Percentiles rank a stretch among this genome's conserved stretches.
These are phyloP conservation scores for Collybia sp. DNA, from an alignment of 768 basidiomycete genomes.

Conservation along the genomic window DNA sequence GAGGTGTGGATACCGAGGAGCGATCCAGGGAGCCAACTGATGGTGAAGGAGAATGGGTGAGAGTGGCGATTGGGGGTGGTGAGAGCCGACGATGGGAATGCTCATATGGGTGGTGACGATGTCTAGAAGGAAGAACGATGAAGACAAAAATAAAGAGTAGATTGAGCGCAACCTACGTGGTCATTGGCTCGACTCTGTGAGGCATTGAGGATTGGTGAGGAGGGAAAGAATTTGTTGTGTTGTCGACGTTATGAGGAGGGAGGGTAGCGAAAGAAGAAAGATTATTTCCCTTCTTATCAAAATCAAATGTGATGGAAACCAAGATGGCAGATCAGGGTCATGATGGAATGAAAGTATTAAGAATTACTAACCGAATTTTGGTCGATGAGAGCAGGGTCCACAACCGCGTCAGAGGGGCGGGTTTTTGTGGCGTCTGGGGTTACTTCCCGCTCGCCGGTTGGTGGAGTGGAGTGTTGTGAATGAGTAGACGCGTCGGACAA, in stretches of 20 bases:
- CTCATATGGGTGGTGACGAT: constrained; percentile 35
- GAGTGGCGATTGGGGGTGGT: constrained; percentile 36
- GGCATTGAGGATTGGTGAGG: constrained; percentile 34
- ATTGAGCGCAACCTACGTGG: too few species aligned
- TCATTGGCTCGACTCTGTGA: constrained; percentile 35
- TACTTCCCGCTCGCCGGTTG: neutral
- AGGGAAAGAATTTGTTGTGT: neutral
- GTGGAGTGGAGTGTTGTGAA: neutral
- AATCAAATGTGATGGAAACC: constrained; percentile 30
- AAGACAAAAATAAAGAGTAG: constrained; percentile 21
- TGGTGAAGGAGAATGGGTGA: constrained; percentile 56
- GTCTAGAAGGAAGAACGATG: constrained; percentile 15
- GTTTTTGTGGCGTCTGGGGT: constrained; percentile 2
- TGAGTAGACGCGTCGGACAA: constrained; percentile 3
- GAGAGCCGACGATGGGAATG: constrained; percentile 28
- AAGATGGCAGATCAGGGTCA: constrained; percentile 25
- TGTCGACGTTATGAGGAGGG: constrained; percentile 10
- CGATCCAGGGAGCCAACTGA: constrained; percentile 58
- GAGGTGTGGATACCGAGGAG: constrained; percentile 56
- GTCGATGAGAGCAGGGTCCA: constrained; percentile 17
- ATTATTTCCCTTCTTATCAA: constrained; percentile 30
- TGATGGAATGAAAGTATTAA: constrained; percentile 21
- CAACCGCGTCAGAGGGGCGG: constrained; percentile 2
- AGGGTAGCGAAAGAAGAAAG: constrained; percentile 12
- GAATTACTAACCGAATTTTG: constrained; percentile 30